A percentile compares a stretch with the other conserved stretches of the same genome.
phyloP scores from a whole-genome alignment of 2,329 filamentous ascomycete species.

The Penicillium sp. region DNA sequence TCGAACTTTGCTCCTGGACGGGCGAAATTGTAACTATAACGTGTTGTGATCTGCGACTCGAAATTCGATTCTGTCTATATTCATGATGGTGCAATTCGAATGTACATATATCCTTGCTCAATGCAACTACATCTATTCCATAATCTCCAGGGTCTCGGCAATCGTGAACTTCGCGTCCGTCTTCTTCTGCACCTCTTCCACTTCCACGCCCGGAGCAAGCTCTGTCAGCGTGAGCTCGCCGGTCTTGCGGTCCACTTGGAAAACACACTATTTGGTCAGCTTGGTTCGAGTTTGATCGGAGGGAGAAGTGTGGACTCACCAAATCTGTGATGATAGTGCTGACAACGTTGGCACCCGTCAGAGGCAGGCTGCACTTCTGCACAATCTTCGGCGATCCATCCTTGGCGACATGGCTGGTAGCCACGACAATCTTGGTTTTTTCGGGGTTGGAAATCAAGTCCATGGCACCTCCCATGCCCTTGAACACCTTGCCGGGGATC shows the following conservation, averaged over 20 bases:
- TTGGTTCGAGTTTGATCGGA: neutral
- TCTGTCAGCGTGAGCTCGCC: conserved; percentile 59
- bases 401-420: conserved; percentile 70
- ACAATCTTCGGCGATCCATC: conserved; percentile 69
- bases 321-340: conserved; percentile 75
- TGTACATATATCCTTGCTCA: neutral
- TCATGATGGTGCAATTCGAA: too few relatives aligned
- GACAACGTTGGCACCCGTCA: conserved; percentile 68
- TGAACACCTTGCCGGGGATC: conserved; percentile 82
- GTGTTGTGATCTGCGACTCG: neutral
- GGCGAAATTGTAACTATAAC: conserved; percentile 30
- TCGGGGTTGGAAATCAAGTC: conserved; percentile 72
- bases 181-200: conserved; percentile 70
- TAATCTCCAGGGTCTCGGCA: conserved; percentile 58
- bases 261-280: conserved; percentile 60
- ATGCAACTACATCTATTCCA: conserved; percentile 37
- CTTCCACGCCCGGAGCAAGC: conserved; percentile 66
- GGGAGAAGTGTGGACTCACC: conserved; percentile 48
- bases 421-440: conserved; percentile 71
- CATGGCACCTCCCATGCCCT: conserved; percentile 84
- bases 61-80: too few relatives aligned
- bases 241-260: conserved; percentile 70
- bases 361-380: conserved; percentile 62
- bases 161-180: conserved; percentile 70
- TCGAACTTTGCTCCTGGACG: conserved; percentile 59